These are phyloP conservation scores for Chamaenerion angustifolium DNA, from an alignment of 345 rosid species.

Conservation along the genomic window DNA sequence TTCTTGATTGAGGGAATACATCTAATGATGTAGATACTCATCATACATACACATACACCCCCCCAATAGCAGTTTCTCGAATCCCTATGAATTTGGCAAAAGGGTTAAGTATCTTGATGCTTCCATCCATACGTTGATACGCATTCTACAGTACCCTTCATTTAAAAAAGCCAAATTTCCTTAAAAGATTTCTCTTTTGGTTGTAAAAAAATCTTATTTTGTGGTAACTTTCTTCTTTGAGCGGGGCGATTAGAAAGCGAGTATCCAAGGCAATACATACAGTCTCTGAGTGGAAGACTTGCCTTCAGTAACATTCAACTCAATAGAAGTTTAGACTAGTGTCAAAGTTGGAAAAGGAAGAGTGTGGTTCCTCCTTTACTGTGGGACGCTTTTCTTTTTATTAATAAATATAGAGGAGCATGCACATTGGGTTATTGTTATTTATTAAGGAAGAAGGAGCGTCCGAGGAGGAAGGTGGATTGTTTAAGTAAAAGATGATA, in stretches of 20 bases:
- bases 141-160: constrained; percentile 1
- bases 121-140: neutral
- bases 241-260: constrained; percentile 12
- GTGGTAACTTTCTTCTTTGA: constrained; percentile 2
- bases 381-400: neutral
- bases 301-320: too few relatives aligned
- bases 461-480: constrained; percentile 15
- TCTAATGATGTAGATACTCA: too few relatives aligned
- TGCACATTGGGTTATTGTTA: constrained; percentile 8
- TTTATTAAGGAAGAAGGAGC: constrained; percentile 8
- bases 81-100: too few relatives aligned
- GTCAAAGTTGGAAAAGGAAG: constrained; percentile 1
- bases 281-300: neutral
- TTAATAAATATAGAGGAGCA: constrained; percentile 1
- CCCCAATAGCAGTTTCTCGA: too few relatives aligned
- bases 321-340: too few relatives aligned
- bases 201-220: constrained; percentile 6
- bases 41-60: too few relatives aligned
- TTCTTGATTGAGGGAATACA: neutral
- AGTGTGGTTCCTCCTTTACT: neutral
- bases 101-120: too few relatives aligned
- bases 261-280: constrained; percentile 34
- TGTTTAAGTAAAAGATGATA: constrained; percentile 13
- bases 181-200: neutral
- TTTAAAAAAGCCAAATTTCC: neutral